Evolutionary conservation across 192 early-diverging fungal genomes (phyloP).

Genomic region (Coemansia furcata): DNA sequence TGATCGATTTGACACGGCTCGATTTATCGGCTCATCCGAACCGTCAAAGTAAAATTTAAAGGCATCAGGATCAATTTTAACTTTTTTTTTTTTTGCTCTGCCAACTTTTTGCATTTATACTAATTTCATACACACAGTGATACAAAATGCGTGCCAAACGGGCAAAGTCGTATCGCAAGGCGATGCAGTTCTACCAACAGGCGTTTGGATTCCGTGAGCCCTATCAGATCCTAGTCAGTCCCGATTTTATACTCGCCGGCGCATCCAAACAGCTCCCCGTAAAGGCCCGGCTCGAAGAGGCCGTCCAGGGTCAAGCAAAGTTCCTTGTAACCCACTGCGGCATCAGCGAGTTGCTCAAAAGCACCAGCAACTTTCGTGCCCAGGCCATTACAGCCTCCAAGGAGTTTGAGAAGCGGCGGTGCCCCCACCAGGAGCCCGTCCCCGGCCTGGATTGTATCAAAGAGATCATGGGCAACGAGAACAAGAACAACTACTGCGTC

Average conservation of each 20-base stretch:
- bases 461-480: conserved; percentile 70
- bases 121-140: not conserved
- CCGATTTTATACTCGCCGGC: conserved; percentile 74
- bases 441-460: conserved; percentile 65
- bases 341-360: conserved; percentile 65
- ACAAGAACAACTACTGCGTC: conserved; percentile 83
- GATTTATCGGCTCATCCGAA: not conserved
- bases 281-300: conserved; percentile 59
- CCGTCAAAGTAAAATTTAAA: not conserved
- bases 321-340: conserved; percentile 75
- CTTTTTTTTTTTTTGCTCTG: not conserved
- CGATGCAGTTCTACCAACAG: conserved; percentile 77
- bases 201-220: conserved; percentile 87
- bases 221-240: conserved; percentile 88
- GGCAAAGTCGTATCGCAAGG: conserved; percentile 74
- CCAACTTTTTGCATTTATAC: not conserved
- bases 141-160: conserved; percentile 78
- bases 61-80: not conserved
- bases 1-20: not conserved
- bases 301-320: conserved; percentile 64
- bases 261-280: conserved; percentile 64
- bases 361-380: conserved; percentile 57
- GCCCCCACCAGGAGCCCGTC: conserved; percentile 66
- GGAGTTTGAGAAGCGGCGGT: conserved; percentile 76
- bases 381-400: conserved; percentile 61